Base-by-base conservation (phyloP, 176 grass and related monocot species). In the Eleusine coracana region DNA sequence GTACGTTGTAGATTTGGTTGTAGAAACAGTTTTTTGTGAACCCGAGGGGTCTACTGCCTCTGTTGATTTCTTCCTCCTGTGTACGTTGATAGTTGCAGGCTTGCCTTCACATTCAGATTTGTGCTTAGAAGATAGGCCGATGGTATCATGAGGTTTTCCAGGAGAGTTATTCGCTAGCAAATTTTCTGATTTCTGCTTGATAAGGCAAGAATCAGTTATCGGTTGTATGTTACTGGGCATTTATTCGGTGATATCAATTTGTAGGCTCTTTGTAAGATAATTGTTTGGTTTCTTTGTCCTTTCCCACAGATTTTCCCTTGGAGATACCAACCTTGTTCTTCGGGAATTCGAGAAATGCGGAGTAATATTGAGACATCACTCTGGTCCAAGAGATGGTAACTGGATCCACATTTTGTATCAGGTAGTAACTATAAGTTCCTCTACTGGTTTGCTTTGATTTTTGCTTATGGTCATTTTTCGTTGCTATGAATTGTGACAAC, bases 321-420 rank as follows among this genome's bases (percentile, higher is more conserved):
- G 87, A 45, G 93, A 94, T 64, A 91, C 97, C 5, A 94, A 99
- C 63, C 74, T 96, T 74, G 89, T 96, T 38, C 70, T 99, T 49
- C 86, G 77, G 7, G 93, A 99, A 67, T 92, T 99, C 0, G 97
- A 99, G 83, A 99, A 99, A 84, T 99, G 89, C 31, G 93, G 97
- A 61, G 81, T 94, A 44, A 94, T 99, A 87, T 73, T 96, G 79
- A 92, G 88, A 86, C 97, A 99, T 61, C 63, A 92, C 17, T 78
- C 77, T 6, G 93, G 91, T 48, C 91, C 97, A 76, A 89, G 86
- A 79, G 87, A 92, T 81, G 91, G 93, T 28, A 96, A 99, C 76
- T 99, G 93, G 93, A 93, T 96, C 62, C 93, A 96, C 85, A 82
- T 99, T 83, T 89, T 99, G 54, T 99, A 94, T 66, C 86, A 96